A percentile compares a stretch with the other conserved stretches of the same genome.
Conservation (phyloP, 106 monocot genomes). For the Hemerocallis citrina region DNA sequence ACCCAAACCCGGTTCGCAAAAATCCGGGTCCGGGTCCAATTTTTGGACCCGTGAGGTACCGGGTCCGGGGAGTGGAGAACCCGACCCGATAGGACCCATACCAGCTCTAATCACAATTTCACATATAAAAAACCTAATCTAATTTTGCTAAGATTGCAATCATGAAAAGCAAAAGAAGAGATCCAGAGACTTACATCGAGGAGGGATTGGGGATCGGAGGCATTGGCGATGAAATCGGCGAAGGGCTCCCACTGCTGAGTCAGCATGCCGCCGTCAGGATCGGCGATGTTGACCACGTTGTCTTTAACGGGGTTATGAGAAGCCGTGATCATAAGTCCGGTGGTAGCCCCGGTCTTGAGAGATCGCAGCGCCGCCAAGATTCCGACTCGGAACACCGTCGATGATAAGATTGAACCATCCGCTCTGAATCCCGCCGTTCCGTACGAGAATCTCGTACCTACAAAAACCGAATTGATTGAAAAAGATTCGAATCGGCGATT, state of each 20-base stretch:
- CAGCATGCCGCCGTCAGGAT: conserved; percentile 88
- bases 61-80: no score
- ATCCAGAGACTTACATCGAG: conserved; percentile 30
- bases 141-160: no score
- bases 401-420: conserved; percentile 42
- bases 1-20: no score
- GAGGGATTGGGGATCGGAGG: conserved; percentile 45
- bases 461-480: not conserved
- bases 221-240: conserved; percentile 74
- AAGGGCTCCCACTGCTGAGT: conserved; percentile 85
- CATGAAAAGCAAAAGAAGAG: no score
- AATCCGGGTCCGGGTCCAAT: no score
- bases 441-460: conserved; percentile 61
- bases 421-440: conserved; percentile 89
- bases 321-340: conserved; percentile 85
- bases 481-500: no score
- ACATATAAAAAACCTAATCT: no score
- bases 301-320: conserved; percentile 81
- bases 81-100: no score
- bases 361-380: conserved; percentile 79
- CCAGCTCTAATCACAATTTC: no score
- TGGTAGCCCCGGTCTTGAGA: conserved; percentile 44
- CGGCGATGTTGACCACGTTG: conserved; percentile 88
- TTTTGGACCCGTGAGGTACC: no score
- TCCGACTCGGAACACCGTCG: conserved; percentile 69